Evolutionary conservation across 2,329 filamentous ascomycete genomes (phyloP).

Genomic region (Ceratocystis cubensis): DNA sequence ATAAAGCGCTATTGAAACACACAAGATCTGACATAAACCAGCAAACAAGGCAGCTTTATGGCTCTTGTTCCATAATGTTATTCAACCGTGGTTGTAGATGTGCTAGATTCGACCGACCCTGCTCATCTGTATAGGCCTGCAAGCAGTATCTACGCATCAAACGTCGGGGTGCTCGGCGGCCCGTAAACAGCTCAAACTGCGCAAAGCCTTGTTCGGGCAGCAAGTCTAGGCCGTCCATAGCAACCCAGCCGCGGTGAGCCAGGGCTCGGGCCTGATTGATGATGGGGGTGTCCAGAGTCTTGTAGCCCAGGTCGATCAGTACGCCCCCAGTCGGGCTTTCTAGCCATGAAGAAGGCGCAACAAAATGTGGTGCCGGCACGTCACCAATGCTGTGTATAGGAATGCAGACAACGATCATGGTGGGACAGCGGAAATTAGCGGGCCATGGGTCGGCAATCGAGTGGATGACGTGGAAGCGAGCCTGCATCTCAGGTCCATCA

Average conservation of each 20-base stretch:
- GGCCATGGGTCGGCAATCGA: slow-evolving; percentile 54
- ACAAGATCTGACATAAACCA: background rate
- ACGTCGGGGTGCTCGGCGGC: slow-evolving; percentile 38
- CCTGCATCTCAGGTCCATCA: slow-evolving; percentile 25
- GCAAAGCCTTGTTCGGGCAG: slow-evolving; percentile 69
- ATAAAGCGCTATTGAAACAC: background rate
- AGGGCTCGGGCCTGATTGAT: slow-evolving; percentile 52
- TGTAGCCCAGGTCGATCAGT: slow-evolving; percentile 62
- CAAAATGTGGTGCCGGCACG: slow-evolving; percentile 54
- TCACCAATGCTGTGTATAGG: slow-evolving; percentile 55
- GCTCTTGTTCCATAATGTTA: slow-evolving; percentile 32
- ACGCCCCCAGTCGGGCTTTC: slow-evolving; percentile 62
- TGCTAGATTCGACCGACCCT: slow-evolving; percentile 31
- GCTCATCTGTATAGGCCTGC: slow-evolving; percentile 33
- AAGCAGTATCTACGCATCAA: slow-evolving; percentile 58
- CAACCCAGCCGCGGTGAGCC: slow-evolving; percentile 54
- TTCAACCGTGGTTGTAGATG: slow-evolving; percentile 33
- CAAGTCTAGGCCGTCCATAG: slow-evolving; percentile 63
- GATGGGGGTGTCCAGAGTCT: slow-evolving; percentile 58
- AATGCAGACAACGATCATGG: slow-evolving; percentile 65
- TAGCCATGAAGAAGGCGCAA: slow-evolving; percentile 57
- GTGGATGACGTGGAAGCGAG: slow-evolving; percentile 46
- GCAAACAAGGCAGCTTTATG: slow-evolving; percentile 23
- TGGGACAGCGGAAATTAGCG: slow-evolving; percentile 47
- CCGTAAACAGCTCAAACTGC: slow-evolving; percentile 71